phyloP scores from a whole-genome alignment of 1,284 basidiomycete species.

The Vanrija sp. region DNA sequence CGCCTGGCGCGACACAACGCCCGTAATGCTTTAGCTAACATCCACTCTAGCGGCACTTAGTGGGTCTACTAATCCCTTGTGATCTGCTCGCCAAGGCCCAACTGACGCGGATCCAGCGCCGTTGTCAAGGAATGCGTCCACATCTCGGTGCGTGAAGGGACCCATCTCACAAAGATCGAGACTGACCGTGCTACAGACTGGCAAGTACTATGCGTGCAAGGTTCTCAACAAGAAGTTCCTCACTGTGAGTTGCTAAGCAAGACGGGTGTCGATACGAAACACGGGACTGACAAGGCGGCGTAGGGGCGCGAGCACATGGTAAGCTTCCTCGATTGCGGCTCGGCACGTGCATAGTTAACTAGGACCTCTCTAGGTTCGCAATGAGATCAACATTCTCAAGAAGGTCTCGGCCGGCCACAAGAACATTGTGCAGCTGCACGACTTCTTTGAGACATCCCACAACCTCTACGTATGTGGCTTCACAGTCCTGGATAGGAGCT shows the following conservation, averaged over 20 bases:
- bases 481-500: not conserved
- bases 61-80: constrained; percentile 15
- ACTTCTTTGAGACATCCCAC: constrained; percentile 97
- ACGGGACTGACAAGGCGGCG: constrained; percentile 1
- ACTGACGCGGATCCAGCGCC: constrained; percentile 44
- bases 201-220: constrained; percentile 54
- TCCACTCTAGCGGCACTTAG: constrained; percentile 43
- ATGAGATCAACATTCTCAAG: constrained; percentile 95
- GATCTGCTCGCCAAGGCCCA: not conserved
- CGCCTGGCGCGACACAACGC: constrained; percentile 52
- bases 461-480: constrained; percentile 64
- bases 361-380: constrained; percentile 65
- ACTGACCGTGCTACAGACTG: constrained; percentile 43
- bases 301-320: constrained; percentile 84
- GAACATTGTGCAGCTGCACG: constrained; percentile 87
- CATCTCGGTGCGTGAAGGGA: constrained; percentile 69
- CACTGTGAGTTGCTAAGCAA: constrained; percentile 52
- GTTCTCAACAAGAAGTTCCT: constrained; percentile 89
- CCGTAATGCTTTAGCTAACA: constrained; percentile 8
- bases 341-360: not conserved
- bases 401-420: constrained; percentile 83
- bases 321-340: constrained; percentile 23
- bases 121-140: constrained; percentile 83
- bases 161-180: not conserved
- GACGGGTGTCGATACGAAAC: not conserved